phyloP scores from a whole-genome alignment of 2,329 filamentous ascomycete genomes.

The Phoma herbarum region DNA sequence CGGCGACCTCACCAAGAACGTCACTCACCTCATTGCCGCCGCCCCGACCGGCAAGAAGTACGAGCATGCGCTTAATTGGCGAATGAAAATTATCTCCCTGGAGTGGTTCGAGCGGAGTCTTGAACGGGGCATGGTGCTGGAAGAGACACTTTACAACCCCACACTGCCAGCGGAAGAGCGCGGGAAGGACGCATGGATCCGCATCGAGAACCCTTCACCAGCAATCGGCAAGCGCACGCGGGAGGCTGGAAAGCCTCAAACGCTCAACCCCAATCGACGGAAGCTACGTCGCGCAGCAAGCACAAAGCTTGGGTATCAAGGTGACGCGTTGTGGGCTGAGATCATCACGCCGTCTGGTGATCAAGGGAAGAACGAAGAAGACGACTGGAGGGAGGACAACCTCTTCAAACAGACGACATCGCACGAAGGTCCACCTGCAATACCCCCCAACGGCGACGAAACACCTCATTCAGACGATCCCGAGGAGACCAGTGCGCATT shows the following conservation, averaged over 20 bases:
- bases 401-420: constrained; percentile 33
- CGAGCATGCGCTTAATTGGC: constrained; percentile 83
- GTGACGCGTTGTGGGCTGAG: constrained; percentile 87
- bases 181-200: constrained; percentile 78
- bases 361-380: constrained; percentile 33
- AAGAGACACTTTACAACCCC: constrained; percentile 86
- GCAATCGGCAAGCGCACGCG: constrained; percentile 51
- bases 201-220: constrained; percentile 50
- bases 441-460: constrained; percentile 10
- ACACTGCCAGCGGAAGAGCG: constrained; percentile 73
- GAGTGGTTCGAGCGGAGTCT: constrained; percentile 89
- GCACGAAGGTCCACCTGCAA: constrained; percentile 21
- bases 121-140: constrained; percentile 86
- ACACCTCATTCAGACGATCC: not conserved
- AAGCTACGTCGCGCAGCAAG: constrained; percentile 91
- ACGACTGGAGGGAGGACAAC: constrained; percentile 48
- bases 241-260: constrained; percentile 37
- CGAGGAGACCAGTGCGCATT: not conserved
- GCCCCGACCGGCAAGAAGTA: constrained; percentile 89
- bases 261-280: constrained; percentile 64
- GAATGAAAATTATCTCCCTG: constrained; percentile 77
- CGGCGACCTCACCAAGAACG: constrained; percentile 83
- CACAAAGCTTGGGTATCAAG: constrained; percentile 80
- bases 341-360: constrained; percentile 66
- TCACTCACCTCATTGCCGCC: constrained; percentile 87